Conservation (phyloP, 805 yeast species). For the Kregervanrija delftensis region DNA sequence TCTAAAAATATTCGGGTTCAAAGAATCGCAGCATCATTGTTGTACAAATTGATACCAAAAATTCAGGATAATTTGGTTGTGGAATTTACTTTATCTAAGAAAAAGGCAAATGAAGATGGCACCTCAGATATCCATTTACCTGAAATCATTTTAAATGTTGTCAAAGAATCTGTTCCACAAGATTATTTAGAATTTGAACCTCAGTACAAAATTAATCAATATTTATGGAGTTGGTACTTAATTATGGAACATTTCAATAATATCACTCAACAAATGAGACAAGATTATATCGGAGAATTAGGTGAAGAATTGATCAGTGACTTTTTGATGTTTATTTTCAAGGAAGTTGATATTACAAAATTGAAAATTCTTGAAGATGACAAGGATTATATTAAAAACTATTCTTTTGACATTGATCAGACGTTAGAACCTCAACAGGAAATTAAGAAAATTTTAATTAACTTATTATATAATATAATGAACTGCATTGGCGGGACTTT, state of each 20-base stretch:
- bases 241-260: conserved; percentile 55
- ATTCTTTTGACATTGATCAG: conserved; percentile 9
- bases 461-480: conserved; percentile 45
- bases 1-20: conserved; percentile 31
- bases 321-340: conserved; percentile 49
- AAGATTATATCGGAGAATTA: conserved; percentile 52
- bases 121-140: conserved; percentile 34
- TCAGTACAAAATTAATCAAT: conserved; percentile 31
- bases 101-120: conserved; percentile 27
- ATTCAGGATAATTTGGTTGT: conserved; percentile 55
- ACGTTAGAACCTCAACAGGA: conserved; percentile 23
- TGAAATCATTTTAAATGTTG: conserved; percentile 28
- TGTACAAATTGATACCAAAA: conserved; percentile 34
- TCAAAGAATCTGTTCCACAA: conserved; percentile 21
- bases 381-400: conserved; percentile 22
- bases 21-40: conserved; percentile 35
- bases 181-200: conserved; percentile 36
- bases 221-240: conserved; percentile 65
- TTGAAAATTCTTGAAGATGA: conserved; percentile 17
- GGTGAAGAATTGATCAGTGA: conserved; percentile 40
- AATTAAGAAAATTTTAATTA: conserved; percentile 34
- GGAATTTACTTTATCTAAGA: conserved; percentile 49
- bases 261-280: conserved; percentile 57
- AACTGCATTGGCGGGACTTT: conserved; percentile 52
- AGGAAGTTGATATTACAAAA: conserved; percentile 38